Conservation (phyloP, 768 basidiomycete species). For the Gymnopilus dilepis region DNA sequence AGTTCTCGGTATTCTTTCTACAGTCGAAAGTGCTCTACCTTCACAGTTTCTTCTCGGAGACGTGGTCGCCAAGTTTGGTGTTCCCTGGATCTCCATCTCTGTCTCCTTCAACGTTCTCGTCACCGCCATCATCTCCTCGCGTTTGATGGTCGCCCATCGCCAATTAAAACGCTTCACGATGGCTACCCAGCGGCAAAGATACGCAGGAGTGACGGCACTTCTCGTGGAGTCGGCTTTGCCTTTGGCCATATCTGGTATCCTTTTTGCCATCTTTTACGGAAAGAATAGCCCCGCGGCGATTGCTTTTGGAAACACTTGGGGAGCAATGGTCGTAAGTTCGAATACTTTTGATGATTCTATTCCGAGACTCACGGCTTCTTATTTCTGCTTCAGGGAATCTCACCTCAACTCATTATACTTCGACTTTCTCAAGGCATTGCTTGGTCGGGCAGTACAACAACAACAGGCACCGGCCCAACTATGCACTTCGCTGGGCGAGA, state of each 20-base stretch:
- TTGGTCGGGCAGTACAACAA: slow-evolving; percentile 12
- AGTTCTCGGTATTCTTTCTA: background rate
- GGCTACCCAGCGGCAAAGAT: background rate
- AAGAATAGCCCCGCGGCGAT: slow-evolving; percentile 8
- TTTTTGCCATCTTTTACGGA: slow-evolving; percentile 13
- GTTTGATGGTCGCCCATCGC: slow-evolving; percentile 7
- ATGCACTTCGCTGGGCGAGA: background rate
- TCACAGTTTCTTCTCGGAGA: background rate
- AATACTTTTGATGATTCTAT: background rate
- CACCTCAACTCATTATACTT: slow-evolving; percentile 17
- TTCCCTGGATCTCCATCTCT: slow-evolving; percentile 7
- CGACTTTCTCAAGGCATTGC: slow-evolving; percentile 11
- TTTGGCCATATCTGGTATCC: slow-evolving; percentile 5
- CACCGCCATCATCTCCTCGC: slow-evolving; percentile 8
- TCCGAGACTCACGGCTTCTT: background rate
- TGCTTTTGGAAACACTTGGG: slow-evolving; percentile 12
- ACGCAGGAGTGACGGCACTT: slow-evolving; percentile 13
- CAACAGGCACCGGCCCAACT: background rate
- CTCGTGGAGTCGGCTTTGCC: slow-evolving; percentile 16
- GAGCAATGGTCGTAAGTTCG: slow-evolving; percentile 1
- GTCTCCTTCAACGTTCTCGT: slow-evolving; percentile 14
- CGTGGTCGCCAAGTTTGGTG: slow-evolving; percentile 5
- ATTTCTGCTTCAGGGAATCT: slow-evolving; percentile 3
- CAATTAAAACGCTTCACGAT: slow-evolving; percentile 3
- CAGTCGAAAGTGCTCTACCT: background rate